These are phyloP conservation scores for Chenopodium suecicum DNA, from an alignment of 148 eudicot genomes.

Conservation along the genomic window DNA sequence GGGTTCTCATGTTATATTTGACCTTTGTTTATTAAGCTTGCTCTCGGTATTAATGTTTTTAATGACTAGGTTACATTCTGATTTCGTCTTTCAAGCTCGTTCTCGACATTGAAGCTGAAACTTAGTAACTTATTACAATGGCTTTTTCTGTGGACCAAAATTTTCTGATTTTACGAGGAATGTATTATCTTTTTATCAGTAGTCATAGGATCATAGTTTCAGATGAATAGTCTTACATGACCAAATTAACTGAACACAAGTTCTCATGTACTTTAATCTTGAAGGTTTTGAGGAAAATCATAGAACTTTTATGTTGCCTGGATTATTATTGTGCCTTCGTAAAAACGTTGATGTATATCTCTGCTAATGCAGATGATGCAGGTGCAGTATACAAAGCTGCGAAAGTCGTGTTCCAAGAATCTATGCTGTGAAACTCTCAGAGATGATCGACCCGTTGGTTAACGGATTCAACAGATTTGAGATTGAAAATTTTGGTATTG, in stretches of 20 bases:
- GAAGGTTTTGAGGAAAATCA: not conserved
- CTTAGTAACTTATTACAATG: not conserved
- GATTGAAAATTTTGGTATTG: not conserved
- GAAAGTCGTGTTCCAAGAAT: conserved; percentile 53
- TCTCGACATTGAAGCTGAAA: not conserved
- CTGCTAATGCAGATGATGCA: conserved; percentile 70
- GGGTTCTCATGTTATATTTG: not conserved
- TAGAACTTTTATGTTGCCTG: not conserved
- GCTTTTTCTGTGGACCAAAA: not conserved
- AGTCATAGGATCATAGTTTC: not conserved
- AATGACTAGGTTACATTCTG: not conserved
- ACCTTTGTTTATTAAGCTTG: not conserved
- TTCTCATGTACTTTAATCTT: not conserved
- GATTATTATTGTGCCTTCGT: not conserved
- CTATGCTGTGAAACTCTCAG: conserved; percentile 25
- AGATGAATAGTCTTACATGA: not conserved
- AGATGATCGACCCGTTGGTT: not conserved
- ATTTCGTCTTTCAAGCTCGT: not conserved
- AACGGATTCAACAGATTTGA: not conserved
- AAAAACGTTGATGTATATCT: not conserved
- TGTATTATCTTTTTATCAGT: not conserved
- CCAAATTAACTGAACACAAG: not conserved
- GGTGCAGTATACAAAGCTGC: conserved; percentile 56
- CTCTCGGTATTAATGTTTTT: not conserved
- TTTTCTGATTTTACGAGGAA: not conserved